Base-by-base conservation (phyloP, 2,329 filamentous ascomycete species). In the Colletotrichum siamense region DNA sequence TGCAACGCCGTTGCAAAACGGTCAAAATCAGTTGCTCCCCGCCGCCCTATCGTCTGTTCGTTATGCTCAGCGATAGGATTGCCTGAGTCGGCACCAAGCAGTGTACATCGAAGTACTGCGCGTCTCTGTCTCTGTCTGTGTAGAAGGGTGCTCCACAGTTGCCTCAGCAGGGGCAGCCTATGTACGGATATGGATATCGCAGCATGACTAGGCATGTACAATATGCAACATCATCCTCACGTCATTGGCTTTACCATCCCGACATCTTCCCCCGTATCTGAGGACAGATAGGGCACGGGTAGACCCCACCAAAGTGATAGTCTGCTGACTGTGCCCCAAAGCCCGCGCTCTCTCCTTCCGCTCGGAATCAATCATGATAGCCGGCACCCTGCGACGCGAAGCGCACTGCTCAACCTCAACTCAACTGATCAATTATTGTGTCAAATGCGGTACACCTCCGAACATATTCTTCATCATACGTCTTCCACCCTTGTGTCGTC, bases 211-310 rank as follows among this genome's bases (percentile, higher is more conserved):
- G 36, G 36, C 36, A 39, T 39, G 36, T 39, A 18, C 55, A 59
- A 28, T 59, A 59, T 59, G 28, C 30, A 57, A 5, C 57, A 68
- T 68, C 73, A 73, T 39, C 24, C 44, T 52, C 57, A 69, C 73
- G 73, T 76, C 73, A 76, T 65, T 61, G 64, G 16, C 10, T 22
- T 30, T n/a, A 49, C 18, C 39, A 68, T 68, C 69, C 69, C 55
- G 72, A 49, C 69, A n/a, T 68, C 18, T 63, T 68, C 63, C 34
- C 34, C n/a, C 15, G 22, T 12, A 30, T 49, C 24, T 18, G 12
- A 24, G 16, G 22, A 30, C 36, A 16, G 36, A 6, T 9, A 16
- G 63, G 61, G 61, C 61, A 30, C 32, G n/a, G 39, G 9, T 12
- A 49, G 9, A 49, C 18, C 8, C 39, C 39, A n/a, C 18, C 61